Conservation (phyloP, 208 protist genomes). For the Trypanosomatidae sp. region DNA sequence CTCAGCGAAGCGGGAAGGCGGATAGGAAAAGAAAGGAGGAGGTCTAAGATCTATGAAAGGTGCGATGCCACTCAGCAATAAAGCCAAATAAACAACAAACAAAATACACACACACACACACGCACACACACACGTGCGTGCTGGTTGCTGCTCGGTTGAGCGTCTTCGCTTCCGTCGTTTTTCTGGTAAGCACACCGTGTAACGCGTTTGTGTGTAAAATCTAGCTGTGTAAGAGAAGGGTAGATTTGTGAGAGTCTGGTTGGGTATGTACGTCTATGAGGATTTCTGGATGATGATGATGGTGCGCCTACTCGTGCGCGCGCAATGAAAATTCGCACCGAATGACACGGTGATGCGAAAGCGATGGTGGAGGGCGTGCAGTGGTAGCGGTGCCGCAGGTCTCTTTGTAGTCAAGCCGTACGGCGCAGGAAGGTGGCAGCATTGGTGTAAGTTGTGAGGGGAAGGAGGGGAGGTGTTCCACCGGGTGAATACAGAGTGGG, state of each 20-base stretch:
- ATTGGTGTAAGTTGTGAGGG: not conserved
- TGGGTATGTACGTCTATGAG: constrained; percentile 6
- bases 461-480: not conserved
- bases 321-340: not conserved
- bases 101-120: not conserved
- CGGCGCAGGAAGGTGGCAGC: not conserved
- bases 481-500: not conserved
- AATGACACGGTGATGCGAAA: not conserved
- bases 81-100: not conserved
- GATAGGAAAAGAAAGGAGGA: not conserved
- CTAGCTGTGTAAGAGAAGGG: not conserved
- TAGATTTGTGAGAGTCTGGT: not conserved
- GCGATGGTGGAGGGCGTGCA: not conserved
- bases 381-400: not conserved
- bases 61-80: no score
- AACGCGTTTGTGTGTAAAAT: not conserved
- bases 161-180: not conserved
- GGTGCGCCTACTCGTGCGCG: not conserved
- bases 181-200: not conserved
- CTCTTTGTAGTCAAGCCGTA: not conserved
- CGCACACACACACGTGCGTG: no score
- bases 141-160: not conserved
- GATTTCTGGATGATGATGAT: not conserved
- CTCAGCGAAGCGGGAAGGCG: not conserved
- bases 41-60: not conserved